Base-by-base conservation (phyloP, 2,329 filamentous ascomycete genomes). In the Emericellopsis cladophorae region DNA sequence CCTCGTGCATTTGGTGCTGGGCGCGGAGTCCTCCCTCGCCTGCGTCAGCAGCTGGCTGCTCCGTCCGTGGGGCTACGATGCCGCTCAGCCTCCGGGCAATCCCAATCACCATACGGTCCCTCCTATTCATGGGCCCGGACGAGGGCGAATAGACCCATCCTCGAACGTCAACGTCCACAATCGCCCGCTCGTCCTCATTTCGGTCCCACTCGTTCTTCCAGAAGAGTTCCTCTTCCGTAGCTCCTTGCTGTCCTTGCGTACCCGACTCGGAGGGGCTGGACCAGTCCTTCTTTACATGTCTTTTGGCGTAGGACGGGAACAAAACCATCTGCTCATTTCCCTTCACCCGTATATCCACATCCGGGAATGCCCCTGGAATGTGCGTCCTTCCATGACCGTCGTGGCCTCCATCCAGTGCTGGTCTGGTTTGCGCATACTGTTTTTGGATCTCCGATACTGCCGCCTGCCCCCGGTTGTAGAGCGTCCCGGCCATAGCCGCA, bases 71-170 rank as follows among this genome's bases (percentile, higher is more conserved):
- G 4, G 81, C 75, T 24, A 88, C 82, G 31, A 98, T 79, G 0
- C 92, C 92, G 50, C 88, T 94, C 34, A 98, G 65, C 52, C 92
- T 83, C 40, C 89, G 74, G 12, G 90, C 90, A 21, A 96, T 68
- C 1, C 89, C 86, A 41, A 98, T 78, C 51, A 95, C 68, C 45
- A 96, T 68, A 31, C 92, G 76, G 53, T 95, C 93, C 53, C 87
- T 87, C 49, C 89, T 75, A 22, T 77, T 90, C 74, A 95, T 79
- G 4, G 86, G 88, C 0, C 87, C 88, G 48, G 72, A 74, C 52
- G 90, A 85, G 15, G 90, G 90, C 32, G 79, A 78, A 59, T 95
- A 98, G 40, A 96, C 76, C 92, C 93, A 98, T 12, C 92, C 92
- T 49, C 90, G 75, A 21, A 98, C 86, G 57, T 98, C 90, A 6